These are phyloP conservation scores for Borealophlyctis nickersoniae DNA, from an alignment of 192 early-diverging fungal species.

Conservation along the genomic window DNA sequence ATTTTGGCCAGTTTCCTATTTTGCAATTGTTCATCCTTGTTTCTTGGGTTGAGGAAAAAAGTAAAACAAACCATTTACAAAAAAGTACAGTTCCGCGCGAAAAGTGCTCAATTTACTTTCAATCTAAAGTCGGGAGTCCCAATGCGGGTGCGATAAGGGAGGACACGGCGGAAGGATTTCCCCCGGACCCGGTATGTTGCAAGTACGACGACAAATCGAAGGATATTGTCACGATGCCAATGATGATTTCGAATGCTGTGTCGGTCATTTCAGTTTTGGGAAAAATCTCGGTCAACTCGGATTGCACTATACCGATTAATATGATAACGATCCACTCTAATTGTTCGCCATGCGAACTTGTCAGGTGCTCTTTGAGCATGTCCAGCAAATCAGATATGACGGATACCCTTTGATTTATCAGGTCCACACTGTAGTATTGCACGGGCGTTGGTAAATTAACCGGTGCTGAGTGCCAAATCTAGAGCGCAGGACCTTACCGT, in stretches of 20 bases:
- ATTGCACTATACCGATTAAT: conserved; percentile 60
- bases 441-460: not conserved
- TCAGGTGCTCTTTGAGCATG: conserved; percentile 93
- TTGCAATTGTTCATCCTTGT: not conserved
- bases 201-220: conserved; percentile 34
- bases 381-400: conserved; percentile 88
- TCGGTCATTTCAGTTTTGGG: not conserved
- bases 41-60: not conserved
- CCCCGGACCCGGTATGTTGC: not conserved
- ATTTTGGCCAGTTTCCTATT: not conserved
- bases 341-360: conserved; percentile 84
- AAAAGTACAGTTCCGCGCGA: not conserved
- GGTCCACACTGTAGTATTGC: conserved; percentile 69
- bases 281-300: not conserved
- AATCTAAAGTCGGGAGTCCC: not conserved
- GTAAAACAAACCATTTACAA: not conserved
- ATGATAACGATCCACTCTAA: conserved; percentile 96
- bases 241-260: conserved; percentile 41
- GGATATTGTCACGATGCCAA: conserved; percentile 37
- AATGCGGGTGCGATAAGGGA: not conserved
- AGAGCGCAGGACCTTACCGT: conserved; percentile 16
- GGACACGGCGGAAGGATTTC: not conserved
- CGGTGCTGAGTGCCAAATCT: not conserved
- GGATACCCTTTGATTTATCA: conserved; percentile 87
- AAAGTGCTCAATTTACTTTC: not conserved